Evolutionary conservation across 1,284 basidiomycete genomes (phyloP), one percentile per base, ranked within the genome.

Genomic region (Cryptococcus sp.): DNA sequence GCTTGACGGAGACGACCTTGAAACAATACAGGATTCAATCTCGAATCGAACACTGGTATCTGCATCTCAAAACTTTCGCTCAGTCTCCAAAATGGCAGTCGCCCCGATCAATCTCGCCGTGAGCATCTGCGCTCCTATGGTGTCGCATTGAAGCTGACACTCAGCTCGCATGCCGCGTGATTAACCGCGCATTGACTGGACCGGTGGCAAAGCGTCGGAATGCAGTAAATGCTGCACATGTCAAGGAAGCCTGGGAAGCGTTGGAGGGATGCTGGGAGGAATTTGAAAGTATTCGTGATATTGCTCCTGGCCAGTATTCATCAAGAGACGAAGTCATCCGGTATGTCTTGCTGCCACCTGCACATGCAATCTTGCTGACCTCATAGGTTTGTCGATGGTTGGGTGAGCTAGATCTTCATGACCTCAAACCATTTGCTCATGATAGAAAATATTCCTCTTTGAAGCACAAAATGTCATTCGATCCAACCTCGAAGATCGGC

Each of bases 241-340:
- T 92, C 64, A 77, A 82, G 25, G 80, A 83, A 49, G 83, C 87
- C 10, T 93, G 90, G 91, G 81, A 84, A 19, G 80, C 80, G n/a
- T 80, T 93, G 10, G 87, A 88, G 56, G 76, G 76, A 28, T 87
- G 82, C 54, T 91, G 88, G 87, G 81, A 85, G 42, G 86, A 88
- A 50, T 84, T 92, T 52, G 87, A 89, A 34, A 70, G 71, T 11
- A 74, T 91, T 48, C 79, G 83, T 25, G 61, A 69, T 39, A 73
- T 25, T 66, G 70, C 42, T 34, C 36, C 63, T 63, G 34, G 48
- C n/a, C 52, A 60, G 70, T 46, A 75, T 79, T 55, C 81, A 39
- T 77, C 80, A 14, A 75, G 78, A 25, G 82, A 85, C 56, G 84
- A 85, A 82, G 56, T 72, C 7, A 52, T 83, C 82, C 81, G 84